Evolutionary conservation across 192 early-diverging fungal species (phyloP).

Genomic region (Funneliformis geosporum): DNA sequence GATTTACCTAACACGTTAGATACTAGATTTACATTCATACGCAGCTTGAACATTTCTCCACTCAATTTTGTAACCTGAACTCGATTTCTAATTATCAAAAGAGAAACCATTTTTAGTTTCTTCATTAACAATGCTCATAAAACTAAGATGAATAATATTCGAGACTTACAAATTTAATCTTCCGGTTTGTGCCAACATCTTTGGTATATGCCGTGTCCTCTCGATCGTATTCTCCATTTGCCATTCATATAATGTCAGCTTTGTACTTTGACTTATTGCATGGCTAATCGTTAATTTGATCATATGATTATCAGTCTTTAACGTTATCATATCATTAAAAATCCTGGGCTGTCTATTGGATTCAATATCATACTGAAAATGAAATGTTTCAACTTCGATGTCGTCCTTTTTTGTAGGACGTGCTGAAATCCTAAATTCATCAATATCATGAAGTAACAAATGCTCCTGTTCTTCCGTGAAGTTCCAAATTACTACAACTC

Average conservation of each 20-base stretch:
- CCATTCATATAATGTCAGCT: conserved; percentile 58
- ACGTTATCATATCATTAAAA: conserved; percentile 84
- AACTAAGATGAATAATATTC: neutral
- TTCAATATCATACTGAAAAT: conserved; percentile 75
- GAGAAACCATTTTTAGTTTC: neutral
- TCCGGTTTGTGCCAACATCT: conserved; percentile 57
- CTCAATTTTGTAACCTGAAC: conserved; percentile 57
- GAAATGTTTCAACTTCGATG: conserved; percentile 74
- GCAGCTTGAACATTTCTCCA: conserved; percentile 66
- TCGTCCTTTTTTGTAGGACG: conserved; percentile 52
- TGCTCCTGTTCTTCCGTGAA: conserved; percentile 53
- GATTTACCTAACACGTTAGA: conserved; percentile 80
- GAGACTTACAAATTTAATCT: conserved; percentile 47
- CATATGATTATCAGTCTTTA: conserved; percentile 65
- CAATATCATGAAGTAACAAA: conserved; percentile 51
- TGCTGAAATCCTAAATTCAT: conserved; percentile 37
- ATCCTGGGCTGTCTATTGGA: conserved; percentile 66
- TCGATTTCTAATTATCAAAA: conserved; percentile 28
- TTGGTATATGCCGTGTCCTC: conserved; percentile 60
- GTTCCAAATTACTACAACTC: conserved; percentile 64
- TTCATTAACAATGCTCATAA: neutral
- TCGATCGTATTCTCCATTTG: conserved; percentile 65
- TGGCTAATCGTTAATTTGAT: conserved; percentile 62
- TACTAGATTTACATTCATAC: conserved; percentile 83
- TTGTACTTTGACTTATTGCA: conserved; percentile 59